phyloP scores from a whole-genome alignment of 306 rosid species.

The Acacia crassicarpa region DNA sequence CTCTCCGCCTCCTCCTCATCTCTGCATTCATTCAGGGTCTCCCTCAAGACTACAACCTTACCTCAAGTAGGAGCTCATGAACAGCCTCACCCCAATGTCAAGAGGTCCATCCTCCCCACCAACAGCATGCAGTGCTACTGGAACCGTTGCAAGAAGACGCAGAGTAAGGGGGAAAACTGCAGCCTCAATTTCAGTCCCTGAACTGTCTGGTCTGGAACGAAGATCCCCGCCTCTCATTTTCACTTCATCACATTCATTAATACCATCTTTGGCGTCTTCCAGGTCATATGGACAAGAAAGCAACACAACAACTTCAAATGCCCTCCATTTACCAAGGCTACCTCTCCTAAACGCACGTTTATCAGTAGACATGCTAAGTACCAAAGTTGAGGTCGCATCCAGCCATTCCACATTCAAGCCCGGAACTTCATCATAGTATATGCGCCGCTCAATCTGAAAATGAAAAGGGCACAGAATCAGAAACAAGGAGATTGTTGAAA shows the following conservation, averaged over 20 bases:
- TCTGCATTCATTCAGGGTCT: conserved; percentile 7
- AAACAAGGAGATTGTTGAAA: background rate
- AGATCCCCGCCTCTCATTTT: conserved; percentile 23
- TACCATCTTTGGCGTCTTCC: conserved; percentile 26
- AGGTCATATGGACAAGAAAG: conserved; percentile 57
- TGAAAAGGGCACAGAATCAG: background rate
- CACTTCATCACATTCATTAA: conserved; percentile 35
- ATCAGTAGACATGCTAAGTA: conserved; percentile 57
- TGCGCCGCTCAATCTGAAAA: conserved; percentile 75
- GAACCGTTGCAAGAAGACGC: conserved; percentile 64
- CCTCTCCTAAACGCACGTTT: conserved; percentile 54
- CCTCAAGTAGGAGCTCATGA: conserved; percentile 68
- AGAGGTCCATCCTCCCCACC: conserved; percentile 89
- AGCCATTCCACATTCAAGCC: conserved; percentile 83
- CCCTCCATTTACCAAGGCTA: conserved; percentile 59
- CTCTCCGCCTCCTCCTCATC: conserved; percentile 31
- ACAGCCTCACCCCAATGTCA: conserved; percentile 78
- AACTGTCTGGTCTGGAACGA: conserved; percentile 22
- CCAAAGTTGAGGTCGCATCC: conserved; percentile 78
- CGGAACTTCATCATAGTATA: conserved; percentile 78
- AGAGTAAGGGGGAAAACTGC: conserved; percentile 67
- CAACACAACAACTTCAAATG: conserved; percentile 64
- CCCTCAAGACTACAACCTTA: conserved; percentile 37
- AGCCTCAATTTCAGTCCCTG: conserved; percentile 51
- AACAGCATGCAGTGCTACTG: conserved; percentile 75